Percentiles rank a stretch among this genome's conserved stretches.
These are phyloP conservation scores for Dalbergia oliveri DNA, from an alignment of 306 rosid genomes.

Conservation along the genomic window DNA sequence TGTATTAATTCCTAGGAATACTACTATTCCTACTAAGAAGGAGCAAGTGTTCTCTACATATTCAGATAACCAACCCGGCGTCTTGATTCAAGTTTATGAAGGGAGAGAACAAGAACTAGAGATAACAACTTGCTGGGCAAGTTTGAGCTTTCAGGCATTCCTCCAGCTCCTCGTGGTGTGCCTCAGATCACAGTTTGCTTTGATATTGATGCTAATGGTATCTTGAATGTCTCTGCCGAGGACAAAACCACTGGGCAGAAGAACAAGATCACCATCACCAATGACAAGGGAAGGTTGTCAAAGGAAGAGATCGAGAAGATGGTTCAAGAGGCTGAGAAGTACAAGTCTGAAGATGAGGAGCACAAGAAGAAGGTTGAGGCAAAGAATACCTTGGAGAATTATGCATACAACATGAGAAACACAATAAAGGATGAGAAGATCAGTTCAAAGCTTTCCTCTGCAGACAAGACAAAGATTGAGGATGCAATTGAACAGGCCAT, in stretches of 20 bases:
- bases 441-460: conserved; percentile 63
- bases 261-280: conserved; percentile 84
- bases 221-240: conserved; percentile 76
- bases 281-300: conserved; percentile 78
- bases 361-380: conserved; percentile 81
- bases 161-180: conserved; percentile 82
- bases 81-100: conserved; percentile 79
- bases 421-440: conserved; percentile 77
- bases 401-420: conserved; percentile 82
- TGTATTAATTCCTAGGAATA: conserved; percentile 73
- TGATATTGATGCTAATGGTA: conserved; percentile 78
- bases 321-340: conserved; percentile 88
- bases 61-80: conserved; percentile 79
- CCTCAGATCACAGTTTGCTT: conserved; percentile 82
- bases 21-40: conserved; percentile 80
- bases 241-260: conserved; percentile 81
- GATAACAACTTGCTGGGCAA: conserved; percentile 82
- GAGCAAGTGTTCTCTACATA: conserved; percentile 78
- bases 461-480: conserved; percentile 75
- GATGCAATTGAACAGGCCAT: conserved; percentile 69
- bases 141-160: conserved; percentile 80
- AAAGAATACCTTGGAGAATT: conserved; percentile 77
- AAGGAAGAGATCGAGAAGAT: conserved; percentile 82
- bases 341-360: conserved; percentile 83
- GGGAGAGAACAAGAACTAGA: conserved; percentile 77